A percentile compares a stretch with the other conserved stretches of the same genome.
These are phyloP conservation scores for Ligustrum vulgare DNA, from an alignment of 257 asterid genomes.

Conservation along the genomic window DNA sequence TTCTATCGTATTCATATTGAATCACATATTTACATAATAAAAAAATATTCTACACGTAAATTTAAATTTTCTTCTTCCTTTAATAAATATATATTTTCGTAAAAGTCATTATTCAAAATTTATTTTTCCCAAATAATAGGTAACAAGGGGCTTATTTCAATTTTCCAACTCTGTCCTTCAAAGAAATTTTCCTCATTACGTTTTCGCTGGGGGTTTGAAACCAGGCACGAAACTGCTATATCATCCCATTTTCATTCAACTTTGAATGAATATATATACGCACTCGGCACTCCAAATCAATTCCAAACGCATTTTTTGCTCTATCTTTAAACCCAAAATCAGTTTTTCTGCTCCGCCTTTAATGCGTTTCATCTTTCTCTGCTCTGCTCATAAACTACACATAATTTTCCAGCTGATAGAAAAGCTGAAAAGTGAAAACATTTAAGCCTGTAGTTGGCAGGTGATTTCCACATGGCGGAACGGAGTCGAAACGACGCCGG, in stretches of 20 bases:
- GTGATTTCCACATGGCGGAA: conserved; percentile 51
- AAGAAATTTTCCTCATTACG: neutral
- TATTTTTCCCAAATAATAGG: no score
- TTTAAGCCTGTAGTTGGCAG: conserved; percentile 12
- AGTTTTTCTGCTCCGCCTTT: conserved; percentile 20
- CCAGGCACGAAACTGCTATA: neutral
- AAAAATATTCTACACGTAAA: no score
- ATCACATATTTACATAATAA: no score
- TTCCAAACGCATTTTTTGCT: conserved; percentile 18
- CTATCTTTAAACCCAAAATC: neutral
- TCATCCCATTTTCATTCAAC: neutral
- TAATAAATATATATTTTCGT: no score
- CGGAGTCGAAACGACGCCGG: conserved; percentile 49
- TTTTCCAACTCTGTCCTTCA: neutral
- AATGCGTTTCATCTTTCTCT: conserved; percentile 6
- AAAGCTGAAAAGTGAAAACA: neutral
- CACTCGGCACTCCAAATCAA: conserved; percentile 33
- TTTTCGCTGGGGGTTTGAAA: conserved; percentile 6
- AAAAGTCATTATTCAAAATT: no score
- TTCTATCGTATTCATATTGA: no score
- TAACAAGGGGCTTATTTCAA: no score
- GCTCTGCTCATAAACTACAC: neutral
- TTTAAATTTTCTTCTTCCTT: no score
- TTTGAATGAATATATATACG: no score
- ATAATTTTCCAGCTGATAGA: neutral